Base-by-base conservation (phyloP, 257 asterid genomes). In the Henckelia pumila region DNA sequence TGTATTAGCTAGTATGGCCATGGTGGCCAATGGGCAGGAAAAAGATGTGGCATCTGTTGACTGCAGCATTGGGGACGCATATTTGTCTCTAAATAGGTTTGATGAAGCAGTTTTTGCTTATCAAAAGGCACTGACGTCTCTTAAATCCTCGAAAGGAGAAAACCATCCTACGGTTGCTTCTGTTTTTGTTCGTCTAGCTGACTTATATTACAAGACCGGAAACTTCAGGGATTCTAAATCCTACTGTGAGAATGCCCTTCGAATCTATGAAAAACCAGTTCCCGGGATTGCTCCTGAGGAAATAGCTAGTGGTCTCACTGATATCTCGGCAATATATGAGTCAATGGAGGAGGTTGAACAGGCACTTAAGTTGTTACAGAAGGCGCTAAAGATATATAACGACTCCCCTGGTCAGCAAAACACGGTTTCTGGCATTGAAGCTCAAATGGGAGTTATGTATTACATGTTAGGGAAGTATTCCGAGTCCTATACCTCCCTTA, bases 1-100 rank as follows among this genome's bases (percentile, higher is more conserved):
- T 29, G 98, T 93, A 49, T 65, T 93, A 71, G 96, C 98, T 68
- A 90, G 97, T 86, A 88, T 89, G 96, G 83, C 97, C 13, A 88
- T 92, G 97, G 95, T 77, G 75, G 92, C 95, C 23, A 86, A 81
- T 33, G 98, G 95, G 68, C 97, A 86, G 64, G 97, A 92, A 75
- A 67, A 93, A 0, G 98, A 92, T 33, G 98, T 89, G 65, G 93
- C 97, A 14, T 71, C 89, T 7, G 85, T 89, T 10, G 97, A 89
- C 78, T 82, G 86, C 75, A 89, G 95, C 86, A 93, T 93, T 19
- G 97, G 98, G 3, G 97, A 93, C 66, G 71, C 94, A 0, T 93
- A 93, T 66, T 76, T 88, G 70, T 93, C 97, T 23, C 75, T 93
- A 33, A 87, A 85, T 65, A 76, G 97, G 13, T 93, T 83, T 57